Evolutionary conservation across 768 basidiomycete genomes (phyloP).

Genomic region (Leccinum pellstonianum): DNA sequence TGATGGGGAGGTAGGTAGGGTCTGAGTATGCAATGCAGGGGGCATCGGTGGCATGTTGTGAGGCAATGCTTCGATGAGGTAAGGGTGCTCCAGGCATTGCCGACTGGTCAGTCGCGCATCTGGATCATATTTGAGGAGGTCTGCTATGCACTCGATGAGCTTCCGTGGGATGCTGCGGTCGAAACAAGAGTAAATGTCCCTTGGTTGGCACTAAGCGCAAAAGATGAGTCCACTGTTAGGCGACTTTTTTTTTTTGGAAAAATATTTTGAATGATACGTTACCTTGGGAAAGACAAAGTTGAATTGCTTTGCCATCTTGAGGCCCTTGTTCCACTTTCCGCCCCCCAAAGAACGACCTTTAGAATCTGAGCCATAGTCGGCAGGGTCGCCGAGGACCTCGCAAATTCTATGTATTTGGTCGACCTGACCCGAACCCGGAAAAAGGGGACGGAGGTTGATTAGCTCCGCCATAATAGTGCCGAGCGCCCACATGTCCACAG

Average conservation of each 20-base stretch:
- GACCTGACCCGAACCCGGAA: constrained; percentile 89
- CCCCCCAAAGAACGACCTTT: constrained; percentile 75
- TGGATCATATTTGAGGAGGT: constrained; percentile 91
- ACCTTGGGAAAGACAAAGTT: constrained; percentile 93
- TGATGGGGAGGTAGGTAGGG: constrained; percentile 36
- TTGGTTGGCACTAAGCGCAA: constrained; percentile 55
- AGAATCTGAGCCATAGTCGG: constrained; percentile 75
- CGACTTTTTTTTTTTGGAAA: background rate
- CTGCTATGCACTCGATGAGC: constrained; percentile 88
- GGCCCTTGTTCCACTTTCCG: constrained; percentile 81
- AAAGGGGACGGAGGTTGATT: constrained; percentile 90
- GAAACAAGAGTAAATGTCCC: constrained; percentile 70
- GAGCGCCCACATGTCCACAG: constrained; percentile 99
- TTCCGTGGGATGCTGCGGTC: constrained; percentile 73
- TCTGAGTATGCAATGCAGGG: constrained; percentile 45
- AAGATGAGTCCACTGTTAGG: constrained; percentile 2
- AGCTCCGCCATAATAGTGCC: constrained; percentile 98
- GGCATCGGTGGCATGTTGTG: constrained; percentile 67
- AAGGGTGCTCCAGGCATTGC: constrained; percentile 86
- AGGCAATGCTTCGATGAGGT: constrained; percentile 77
- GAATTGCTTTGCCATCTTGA: constrained; percentile 81
- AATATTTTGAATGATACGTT: background rate
- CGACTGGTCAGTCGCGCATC: constrained; percentile 79
- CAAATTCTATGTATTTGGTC: constrained; percentile 93
- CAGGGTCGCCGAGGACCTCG: constrained; percentile 91